A percentile compares a stretch with the other conserved stretches of the same genome.
Evolutionary conservation across 352 stramenopile species (phyloP).

Genomic region (Phytopythium montanum): DNA sequence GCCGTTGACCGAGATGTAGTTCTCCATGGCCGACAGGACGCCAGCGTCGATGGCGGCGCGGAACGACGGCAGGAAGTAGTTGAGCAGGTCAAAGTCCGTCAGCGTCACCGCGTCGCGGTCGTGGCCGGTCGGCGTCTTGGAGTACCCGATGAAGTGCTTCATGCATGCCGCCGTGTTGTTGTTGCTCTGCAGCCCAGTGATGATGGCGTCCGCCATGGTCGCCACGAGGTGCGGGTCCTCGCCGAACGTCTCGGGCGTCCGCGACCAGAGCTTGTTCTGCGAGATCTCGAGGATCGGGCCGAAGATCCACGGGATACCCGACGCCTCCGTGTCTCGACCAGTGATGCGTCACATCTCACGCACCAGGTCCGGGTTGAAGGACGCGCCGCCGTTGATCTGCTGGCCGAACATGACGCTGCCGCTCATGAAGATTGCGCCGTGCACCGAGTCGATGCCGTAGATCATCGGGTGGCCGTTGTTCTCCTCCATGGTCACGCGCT

Average conservation of each 20-base stretch:
- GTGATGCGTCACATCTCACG: conserved; percentile 61
- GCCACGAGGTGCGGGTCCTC: conserved; percentile 80
- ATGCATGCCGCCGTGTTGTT: conserved; percentile 66
- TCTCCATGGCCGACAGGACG: conserved; percentile 88
- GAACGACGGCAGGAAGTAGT: conserved; percentile 77
- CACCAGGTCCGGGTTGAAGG: conserved; percentile 76
- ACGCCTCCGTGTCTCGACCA: conserved; percentile 73
- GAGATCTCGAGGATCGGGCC: conserved; percentile 78
- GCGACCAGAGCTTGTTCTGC: conserved; percentile 79
- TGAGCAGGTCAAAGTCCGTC: conserved; percentile 65
- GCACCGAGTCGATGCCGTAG: conserved; percentile 86
- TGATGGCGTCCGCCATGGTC: conserved; percentile 58
- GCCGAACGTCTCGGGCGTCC: conserved; percentile 91
- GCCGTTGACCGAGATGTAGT: conserved; percentile 87
- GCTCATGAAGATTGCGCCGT: conserved; percentile 83
- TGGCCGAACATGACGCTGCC: conserved; percentile 82
- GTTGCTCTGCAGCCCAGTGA: conserved; percentile 74
- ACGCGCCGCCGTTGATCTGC: conserved; percentile 83
- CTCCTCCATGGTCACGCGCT: conserved; percentile 61
- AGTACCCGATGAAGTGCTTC: conserved; percentile 87
- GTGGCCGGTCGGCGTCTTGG: conserved; percentile 59
- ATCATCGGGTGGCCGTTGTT: conserved; percentile 64
- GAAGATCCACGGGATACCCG: conserved; percentile 87
- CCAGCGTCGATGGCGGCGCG: conserved; percentile 64
- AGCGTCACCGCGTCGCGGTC: conserved; percentile 73